phyloP scores from a whole-genome alignment of 257 asterid species.

The Lithospermum erythrorhizon region DNA sequence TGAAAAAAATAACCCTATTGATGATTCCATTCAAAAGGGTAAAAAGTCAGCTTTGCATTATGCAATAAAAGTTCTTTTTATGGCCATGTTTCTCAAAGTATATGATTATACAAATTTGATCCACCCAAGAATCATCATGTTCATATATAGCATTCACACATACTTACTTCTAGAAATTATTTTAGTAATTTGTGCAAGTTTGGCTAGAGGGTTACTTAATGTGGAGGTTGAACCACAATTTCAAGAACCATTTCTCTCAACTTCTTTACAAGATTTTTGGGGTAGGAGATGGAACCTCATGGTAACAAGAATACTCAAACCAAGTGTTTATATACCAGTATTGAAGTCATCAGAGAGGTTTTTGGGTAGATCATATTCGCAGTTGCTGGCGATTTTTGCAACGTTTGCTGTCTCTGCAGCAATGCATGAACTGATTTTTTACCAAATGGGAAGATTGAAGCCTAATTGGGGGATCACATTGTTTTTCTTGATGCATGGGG shows the following conservation, averaged over 20 bases:
- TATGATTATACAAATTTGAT: slow-evolving; percentile 28
- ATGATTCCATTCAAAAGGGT: not conserved
- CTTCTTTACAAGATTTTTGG: slow-evolving; percentile 83
- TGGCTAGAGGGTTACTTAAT: slow-evolving; percentile 41
- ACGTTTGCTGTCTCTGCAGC: slow-evolving; percentile 48
- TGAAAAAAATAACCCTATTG: slow-evolving; percentile 1
- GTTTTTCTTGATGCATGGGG: slow-evolving; percentile 58
- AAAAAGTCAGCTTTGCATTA: slow-evolving; percentile 21
- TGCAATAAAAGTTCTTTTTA: slow-evolving; percentile 32
- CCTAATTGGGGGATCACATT: slow-evolving; percentile 64
- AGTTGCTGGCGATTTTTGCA: slow-evolving; percentile 38
- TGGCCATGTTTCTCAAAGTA: slow-evolving; percentile 29
- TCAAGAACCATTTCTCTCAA: slow-evolving; percentile 57
- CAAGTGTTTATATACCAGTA: slow-evolving; percentile 56
- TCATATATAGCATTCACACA: slow-evolving; percentile 36
- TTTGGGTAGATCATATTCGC: slow-evolving; percentile 49
- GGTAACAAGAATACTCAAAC: slow-evolving; percentile 64
- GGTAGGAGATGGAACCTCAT: slow-evolving; percentile 83
- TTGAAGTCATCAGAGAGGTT: slow-evolving; percentile 19
- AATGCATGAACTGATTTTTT: slow-evolving; percentile 70
- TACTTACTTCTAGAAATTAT: slow-evolving; percentile 45
- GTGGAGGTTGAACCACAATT: slow-evolving; percentile 82
- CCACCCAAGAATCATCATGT: slow-evolving; percentile 19
- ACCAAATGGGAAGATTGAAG: slow-evolving; percentile 41
- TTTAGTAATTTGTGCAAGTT: slow-evolving; percentile 36